Percentiles rank a stretch among this genome's conserved stretches.
Conservation (phyloP, 495 filamentous ascomycete genomes). For the Saxophila tyrrhenica region DNA sequence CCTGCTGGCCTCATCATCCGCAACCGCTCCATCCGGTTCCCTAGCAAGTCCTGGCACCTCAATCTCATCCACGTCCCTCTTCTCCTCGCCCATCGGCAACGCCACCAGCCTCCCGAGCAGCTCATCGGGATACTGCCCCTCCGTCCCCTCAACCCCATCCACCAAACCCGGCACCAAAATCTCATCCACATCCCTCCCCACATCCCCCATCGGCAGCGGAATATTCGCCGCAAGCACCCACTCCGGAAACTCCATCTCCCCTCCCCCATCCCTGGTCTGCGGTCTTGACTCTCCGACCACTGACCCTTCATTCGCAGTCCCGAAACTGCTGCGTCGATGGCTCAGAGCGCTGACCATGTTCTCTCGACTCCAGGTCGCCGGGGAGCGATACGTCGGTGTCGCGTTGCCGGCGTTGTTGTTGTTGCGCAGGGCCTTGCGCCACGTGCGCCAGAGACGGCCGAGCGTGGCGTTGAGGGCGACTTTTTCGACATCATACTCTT, state of each 20-base stretch:
- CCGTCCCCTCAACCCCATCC: constrained; percentile 23
- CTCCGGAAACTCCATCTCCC: constrained; percentile 7
- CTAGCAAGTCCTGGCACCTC: constrained; percentile 52
- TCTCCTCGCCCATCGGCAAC: constrained; percentile 52
- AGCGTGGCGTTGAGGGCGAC: constrained; percentile 78
- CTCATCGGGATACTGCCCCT: constrained; percentile 15
- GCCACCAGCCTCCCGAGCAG: constrained; percentile 44
- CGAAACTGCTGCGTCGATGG: background rate
- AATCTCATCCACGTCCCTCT: constrained; percentile 63
- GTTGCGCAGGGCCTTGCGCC: constrained; percentile 53
- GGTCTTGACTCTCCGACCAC: background rate
- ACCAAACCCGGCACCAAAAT: constrained; percentile 60
- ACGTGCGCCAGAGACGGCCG: constrained; percentile 85
- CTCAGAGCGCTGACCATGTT: constrained; percentile 1
- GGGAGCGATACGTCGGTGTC: background rate
- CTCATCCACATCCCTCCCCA: constrained; percentile 59
- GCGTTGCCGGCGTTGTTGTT: background rate
- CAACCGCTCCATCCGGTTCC: constrained; percentile 38
- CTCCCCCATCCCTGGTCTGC: constrained; percentile 3
- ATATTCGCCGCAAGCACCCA: constrained; percentile 40
- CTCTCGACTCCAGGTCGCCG: background rate
- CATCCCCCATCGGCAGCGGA: constrained; percentile 52
- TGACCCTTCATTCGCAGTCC: background rate
- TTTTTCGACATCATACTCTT: constrained; percentile 88
- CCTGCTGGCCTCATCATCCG: background rate